These are phyloP conservation scores for Ogataea paradorogensis DNA, from an alignment of 805 yeast genomes.

Conservation along the genomic window DNA sequence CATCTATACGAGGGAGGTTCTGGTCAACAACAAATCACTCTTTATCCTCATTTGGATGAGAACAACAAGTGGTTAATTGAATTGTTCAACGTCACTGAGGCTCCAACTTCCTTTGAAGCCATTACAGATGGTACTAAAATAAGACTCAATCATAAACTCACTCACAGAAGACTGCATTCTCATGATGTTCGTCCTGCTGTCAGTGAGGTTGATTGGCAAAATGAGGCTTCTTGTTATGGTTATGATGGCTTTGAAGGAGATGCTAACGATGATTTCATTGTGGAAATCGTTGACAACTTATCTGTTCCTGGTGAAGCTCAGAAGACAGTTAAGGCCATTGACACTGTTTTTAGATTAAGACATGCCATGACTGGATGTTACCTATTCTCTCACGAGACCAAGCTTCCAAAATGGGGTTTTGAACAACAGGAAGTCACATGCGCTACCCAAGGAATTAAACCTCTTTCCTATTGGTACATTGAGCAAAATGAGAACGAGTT, in stretches of 20 bases:
- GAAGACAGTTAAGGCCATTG: constrained; percentile 57
- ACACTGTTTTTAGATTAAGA: constrained; percentile 67
- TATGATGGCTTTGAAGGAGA: constrained; percentile 75
- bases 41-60: constrained; percentile 73
- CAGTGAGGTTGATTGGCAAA: constrained; percentile 77
- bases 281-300: constrained; percentile 60
- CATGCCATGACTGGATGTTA: constrained; percentile 81
- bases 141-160: constrained; percentile 56
- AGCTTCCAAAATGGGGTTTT: constrained; percentile 80
- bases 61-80: constrained; percentile 75
- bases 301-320: constrained; percentile 53
- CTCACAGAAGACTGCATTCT: constrained; percentile 71
- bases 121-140: constrained; percentile 67
- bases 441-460: constrained; percentile 64
- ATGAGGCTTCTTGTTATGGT: constrained; percentile 77
- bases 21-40: constrained; percentile 77
- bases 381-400: constrained; percentile 70
- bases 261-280: constrained; percentile 77
- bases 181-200: constrained; percentile 83
- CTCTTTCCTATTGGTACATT: constrained; percentile 66
- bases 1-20: constrained; percentile 74
- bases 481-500: constrained; percentile 61
- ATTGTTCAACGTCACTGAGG: constrained; percentile 57
- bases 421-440: constrained; percentile 84
- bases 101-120: constrained; percentile 57